Conservation (phyloP, 2,329 filamentous ascomycete genomes). For the Penicillium sclerotigenum region DNA sequence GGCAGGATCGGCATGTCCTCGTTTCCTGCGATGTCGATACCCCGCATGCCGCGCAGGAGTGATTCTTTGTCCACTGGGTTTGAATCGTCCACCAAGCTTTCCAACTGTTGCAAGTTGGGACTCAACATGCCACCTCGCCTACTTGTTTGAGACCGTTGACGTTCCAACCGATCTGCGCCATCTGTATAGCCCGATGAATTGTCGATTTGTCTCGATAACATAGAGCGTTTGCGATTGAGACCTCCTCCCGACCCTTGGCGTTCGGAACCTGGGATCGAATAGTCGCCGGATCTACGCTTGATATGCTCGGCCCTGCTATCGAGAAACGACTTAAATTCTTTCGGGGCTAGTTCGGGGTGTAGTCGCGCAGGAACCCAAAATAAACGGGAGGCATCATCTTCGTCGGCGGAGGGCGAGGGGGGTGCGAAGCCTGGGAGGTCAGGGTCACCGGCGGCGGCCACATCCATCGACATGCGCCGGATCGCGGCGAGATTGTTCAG, state of each 20-base stretch:
- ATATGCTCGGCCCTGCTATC: conserved; percentile 91
- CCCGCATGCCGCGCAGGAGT: conserved; percentile 43
- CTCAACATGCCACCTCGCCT: conserved; percentile 52
- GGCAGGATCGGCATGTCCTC: conserved; percentile 87
- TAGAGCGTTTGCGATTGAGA: conserved; percentile 84
- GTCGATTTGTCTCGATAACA: conserved; percentile 89
- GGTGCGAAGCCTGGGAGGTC: conserved; percentile 47
- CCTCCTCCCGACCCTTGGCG: conserved; percentile 56
- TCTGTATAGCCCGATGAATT: conserved; percentile 72
- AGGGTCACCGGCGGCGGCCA: conserved; percentile 62
- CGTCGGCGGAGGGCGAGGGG: conserved; percentile 56
- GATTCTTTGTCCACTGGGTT: conserved; percentile 64
- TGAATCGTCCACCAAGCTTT: conserved; percentile 79
- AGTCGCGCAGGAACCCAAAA: conserved; percentile 95
- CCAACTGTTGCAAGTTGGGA: conserved; percentile 66
- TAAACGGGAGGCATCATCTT: conserved; percentile 81
- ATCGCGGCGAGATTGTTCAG: conserved; percentile 88
- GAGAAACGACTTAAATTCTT: conserved; percentile 94
- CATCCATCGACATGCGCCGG: conserved; percentile 91
- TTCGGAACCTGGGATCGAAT: conserved; percentile 53
- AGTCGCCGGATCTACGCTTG: conserved; percentile 75
- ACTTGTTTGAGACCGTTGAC: conserved; percentile 63
- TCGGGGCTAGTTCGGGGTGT: conserved; percentile 90
- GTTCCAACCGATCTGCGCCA: conserved; percentile 74
- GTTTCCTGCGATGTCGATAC: conserved; percentile 40